phyloP scores from a whole-genome alignment of 1,139 yeast species.

The Trichomonascaceae sp. region DNA sequence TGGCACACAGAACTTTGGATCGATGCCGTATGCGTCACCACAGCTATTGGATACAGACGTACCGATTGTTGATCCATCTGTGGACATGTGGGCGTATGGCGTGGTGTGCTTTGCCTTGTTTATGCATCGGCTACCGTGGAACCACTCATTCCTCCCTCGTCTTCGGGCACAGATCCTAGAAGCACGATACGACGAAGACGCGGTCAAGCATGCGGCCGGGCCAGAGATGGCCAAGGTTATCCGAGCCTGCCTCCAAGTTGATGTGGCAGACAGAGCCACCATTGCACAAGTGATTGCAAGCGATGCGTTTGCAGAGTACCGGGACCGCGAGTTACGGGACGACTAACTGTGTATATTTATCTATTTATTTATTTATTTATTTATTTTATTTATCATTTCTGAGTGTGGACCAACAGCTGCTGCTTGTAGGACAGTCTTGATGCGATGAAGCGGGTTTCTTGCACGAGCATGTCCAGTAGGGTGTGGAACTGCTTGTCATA shows the following conservation, averaged over 20 bases:
- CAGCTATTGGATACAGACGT: conserved; percentile 59
- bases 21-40: conserved; percentile 87
- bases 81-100: conserved; percentile 90
- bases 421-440: too few species aligned
- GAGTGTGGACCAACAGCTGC: too few species aligned
- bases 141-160: conserved; percentile 69
- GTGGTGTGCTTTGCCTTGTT: conserved; percentile 62
- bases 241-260: conserved; percentile 40
- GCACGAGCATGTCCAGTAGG: too few species aligned
- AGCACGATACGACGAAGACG: conserved; percentile 43
- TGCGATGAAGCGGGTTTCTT: too few species aligned
- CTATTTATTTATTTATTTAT: background rate
- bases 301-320: conserved; percentile 3
- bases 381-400: background rate
- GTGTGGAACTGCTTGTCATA: too few species aligned
- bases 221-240: conserved; percentile 35
- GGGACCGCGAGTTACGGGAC: too few species aligned
- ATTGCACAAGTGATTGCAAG: conserved; percentile 23
- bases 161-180: conserved; percentile 59
- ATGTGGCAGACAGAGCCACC: conserved; percentile 40
- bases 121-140: conserved; percentile 68
- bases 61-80: conserved; percentile 56
- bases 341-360: background rate
- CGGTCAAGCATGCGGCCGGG: conserved; percentile 21
- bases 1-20: conserved; percentile 42